phyloP scores from a whole-genome alignment of 1,284 basidiomycete genomes.

The Coniophora puteana region DNA sequence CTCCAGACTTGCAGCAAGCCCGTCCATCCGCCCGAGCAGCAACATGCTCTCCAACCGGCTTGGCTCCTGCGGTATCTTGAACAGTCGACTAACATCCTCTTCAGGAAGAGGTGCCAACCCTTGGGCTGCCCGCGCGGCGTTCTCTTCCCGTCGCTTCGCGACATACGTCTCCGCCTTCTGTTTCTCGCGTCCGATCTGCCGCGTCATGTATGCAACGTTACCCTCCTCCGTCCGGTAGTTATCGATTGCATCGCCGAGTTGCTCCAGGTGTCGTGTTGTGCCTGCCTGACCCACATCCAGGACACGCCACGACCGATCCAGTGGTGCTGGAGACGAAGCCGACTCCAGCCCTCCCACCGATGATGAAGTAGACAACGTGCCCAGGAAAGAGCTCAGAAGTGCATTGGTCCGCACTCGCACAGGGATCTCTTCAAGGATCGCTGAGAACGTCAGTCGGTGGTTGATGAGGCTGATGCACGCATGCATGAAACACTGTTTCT shows the following conservation, averaged over 20 bases:
- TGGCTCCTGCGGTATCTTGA: constrained; percentile 89
- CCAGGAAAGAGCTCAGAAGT: constrained; percentile 83
- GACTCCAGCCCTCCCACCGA: constrained; percentile 34
- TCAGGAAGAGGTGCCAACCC: constrained; percentile 86
- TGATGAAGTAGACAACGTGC: constrained; percentile 54
- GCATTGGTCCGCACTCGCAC: constrained; percentile 87
- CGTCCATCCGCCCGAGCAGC: constrained; percentile 85
- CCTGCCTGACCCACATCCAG: constrained; percentile 61
- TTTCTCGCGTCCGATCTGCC: constrained; percentile 91
- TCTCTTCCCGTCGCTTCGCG: constrained; percentile 88
- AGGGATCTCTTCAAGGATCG: constrained; percentile 88
- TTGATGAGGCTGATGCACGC: constrained; percentile 66
- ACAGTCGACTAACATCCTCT: constrained; percentile 79
- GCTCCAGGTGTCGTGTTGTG: constrained; percentile 69
- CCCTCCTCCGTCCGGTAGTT: constrained; percentile 88
- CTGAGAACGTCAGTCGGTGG: constrained; percentile 86
- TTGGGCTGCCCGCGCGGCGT: constrained; percentile 76
- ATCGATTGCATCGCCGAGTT: constrained; percentile 83
- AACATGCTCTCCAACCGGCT: constrained; percentile 88
- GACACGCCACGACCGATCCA: constrained; percentile 54
- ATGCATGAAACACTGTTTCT: constrained; percentile 10
- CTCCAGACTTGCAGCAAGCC: constrained; percentile 74
- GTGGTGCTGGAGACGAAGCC: constrained; percentile 30
- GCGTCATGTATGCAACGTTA: constrained; percentile 88
- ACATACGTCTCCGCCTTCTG: constrained; percentile 78